A percentile compares a stretch with the other conserved stretches of the same genome.
Evolutionary conservation across 192 early-diverging fungal genomes (phyloP).

Genomic region (Backusella tuberculispora): DNA sequence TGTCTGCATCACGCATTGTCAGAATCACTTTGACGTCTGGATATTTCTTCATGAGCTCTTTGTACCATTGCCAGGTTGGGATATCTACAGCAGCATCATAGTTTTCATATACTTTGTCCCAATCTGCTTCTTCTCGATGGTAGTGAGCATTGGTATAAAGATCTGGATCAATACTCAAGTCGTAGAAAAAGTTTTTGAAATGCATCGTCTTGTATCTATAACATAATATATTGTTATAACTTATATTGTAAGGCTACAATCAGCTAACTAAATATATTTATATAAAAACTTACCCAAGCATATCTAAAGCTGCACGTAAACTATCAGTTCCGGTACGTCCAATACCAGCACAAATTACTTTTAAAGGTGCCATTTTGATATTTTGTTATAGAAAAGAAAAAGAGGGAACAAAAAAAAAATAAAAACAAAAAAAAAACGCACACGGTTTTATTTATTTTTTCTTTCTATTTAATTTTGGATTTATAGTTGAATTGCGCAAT

Average conservation of each 20-base stretch:
- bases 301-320: constrained; percentile 27
- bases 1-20: constrained; percentile 22
- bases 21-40: constrained; percentile 33
- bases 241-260: not conserved
- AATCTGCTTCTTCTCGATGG: constrained; percentile 17
- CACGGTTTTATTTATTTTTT: not conserved
- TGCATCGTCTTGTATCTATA: constrained; percentile 26
- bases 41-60: constrained; percentile 26
- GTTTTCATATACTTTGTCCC: constrained; percentile 19
- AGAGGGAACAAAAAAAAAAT: not conserved
- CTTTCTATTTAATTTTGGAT: not conserved
- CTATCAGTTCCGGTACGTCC: constrained; percentile 33
- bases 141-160: not conserved
- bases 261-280: no score
- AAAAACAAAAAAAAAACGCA: not conserved
- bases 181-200: constrained; percentile 19
- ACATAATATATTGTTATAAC: not conserved
- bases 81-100: constrained; percentile 28
- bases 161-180: constrained; percentile 7
- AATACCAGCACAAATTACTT: constrained; percentile 27
- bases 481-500: no score
- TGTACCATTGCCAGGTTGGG: constrained; percentile 23
- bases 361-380: constrained; percentile 28
- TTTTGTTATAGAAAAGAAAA: not conserved
- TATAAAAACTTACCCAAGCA: constrained; percentile 18